Base-by-base conservation (phyloP, 345 rosid species). In the Punica granatum region DNA sequence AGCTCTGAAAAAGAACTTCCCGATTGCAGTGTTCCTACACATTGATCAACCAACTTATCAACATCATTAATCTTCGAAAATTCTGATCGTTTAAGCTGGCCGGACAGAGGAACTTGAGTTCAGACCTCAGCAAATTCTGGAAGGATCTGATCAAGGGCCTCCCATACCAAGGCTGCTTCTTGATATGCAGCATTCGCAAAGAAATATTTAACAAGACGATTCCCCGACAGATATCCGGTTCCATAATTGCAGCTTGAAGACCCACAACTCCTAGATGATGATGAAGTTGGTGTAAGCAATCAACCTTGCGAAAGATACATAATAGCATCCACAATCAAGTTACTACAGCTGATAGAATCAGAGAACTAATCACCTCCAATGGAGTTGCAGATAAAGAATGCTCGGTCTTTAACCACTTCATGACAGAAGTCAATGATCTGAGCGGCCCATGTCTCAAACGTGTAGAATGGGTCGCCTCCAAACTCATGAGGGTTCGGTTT, bases 331-430 rank as follows among this genome's bases (percentile, higher is more conserved):
- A 33, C 11, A 56, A 1, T 15, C 1, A 26, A 26, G 34, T 30
- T 21, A 9, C 58, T 11, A 1, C 23, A 36, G 10, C 26, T 12
- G 15, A 23, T 12, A 62, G 23, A 19, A 31, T 2, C 26, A 59
- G 64, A 51, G 61, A 69, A 34, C 63, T 37, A 60, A 46, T 83
- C 73, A 90, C 98, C 97, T 87, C 96, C 98, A 5, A 90, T 88
- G 51, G 98, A 93, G 80, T 93, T 90, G 83, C 97, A 93, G 56
- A 87, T 83, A 34, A 88, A 86, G 78, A 88, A 88, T 63, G 94
- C 96, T 77, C 81, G 71, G 66, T 93, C 97, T 80, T 88, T 86
- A 46, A 93, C 87, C 59, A 93, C 84, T 35, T 82, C 80, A 11
- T 70, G 37, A 66, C 90, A 88, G 51, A 90, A 90, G 61, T 90